Conservation (phyloP, 1,284 basidiomycete species). For the Athelia psychrophila region DNA sequence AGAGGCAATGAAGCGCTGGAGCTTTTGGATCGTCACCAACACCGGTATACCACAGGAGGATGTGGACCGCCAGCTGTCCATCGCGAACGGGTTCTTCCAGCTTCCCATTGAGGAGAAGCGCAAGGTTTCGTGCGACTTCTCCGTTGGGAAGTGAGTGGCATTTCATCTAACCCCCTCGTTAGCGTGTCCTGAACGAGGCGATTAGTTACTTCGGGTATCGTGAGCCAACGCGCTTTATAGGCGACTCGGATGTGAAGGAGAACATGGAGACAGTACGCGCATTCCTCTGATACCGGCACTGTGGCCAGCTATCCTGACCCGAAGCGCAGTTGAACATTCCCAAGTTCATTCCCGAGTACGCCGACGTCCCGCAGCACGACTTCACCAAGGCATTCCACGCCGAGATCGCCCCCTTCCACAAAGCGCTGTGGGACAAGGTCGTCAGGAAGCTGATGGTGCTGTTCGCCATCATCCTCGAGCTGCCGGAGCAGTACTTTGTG, state of each 20-base stretch:
- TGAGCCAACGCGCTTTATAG: constrained; percentile 17
- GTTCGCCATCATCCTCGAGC: constrained; percentile 23
- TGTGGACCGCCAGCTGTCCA: constrained; percentile 19
- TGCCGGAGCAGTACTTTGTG: constrained; percentile 25
- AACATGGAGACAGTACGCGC: constrained; percentile 13
- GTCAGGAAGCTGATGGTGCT: constrained; percentile 19
- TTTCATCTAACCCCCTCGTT: background rate
- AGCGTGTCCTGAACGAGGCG: background rate
- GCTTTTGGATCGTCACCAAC: constrained; percentile 24
- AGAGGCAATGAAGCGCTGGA: constrained; percentile 17
- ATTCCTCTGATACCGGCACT: background rate
- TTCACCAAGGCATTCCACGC: constrained; percentile 15
- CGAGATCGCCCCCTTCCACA: constrained; percentile 20
- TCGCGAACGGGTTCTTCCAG: constrained; percentile 23
- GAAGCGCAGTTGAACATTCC: constrained; percentile 19
- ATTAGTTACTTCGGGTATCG: constrained; percentile 23
- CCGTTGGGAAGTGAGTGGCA: constrained; percentile 18
- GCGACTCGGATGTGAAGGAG: constrained; percentile 1
- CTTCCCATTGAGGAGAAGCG: constrained; percentile 23
- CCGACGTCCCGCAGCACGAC: constrained; percentile 15
- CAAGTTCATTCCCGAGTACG: constrained; percentile 17
- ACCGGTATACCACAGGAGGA: constrained; percentile 20
- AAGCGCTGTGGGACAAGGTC: constrained; percentile 17
- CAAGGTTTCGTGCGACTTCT: constrained; percentile 19
- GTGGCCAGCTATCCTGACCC: background rate